Conservation (phyloP, 352 stramenopile species). For the Achlya hypogyna region DNA sequence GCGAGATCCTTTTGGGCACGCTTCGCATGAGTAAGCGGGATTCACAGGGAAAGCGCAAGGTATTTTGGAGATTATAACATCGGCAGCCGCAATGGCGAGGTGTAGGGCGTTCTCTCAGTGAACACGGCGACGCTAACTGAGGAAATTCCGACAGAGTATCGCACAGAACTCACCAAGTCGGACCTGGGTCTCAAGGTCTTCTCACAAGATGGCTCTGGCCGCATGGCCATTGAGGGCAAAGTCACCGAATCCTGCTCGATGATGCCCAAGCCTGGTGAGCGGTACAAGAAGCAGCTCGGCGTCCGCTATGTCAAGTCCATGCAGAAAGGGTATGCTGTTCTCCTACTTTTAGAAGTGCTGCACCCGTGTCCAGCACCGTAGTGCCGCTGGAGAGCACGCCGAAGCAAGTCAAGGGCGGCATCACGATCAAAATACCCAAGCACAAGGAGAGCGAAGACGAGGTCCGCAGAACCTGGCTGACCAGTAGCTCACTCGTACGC, state of each 20-base stretch:
- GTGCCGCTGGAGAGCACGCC: conserved; percentile 17
- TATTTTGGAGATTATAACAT: conserved; percentile 22
- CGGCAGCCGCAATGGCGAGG: neutral
- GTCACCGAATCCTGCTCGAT: conserved; percentile 81
- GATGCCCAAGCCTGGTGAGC: conserved; percentile 73
- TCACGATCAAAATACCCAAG: conserved; percentile 19
- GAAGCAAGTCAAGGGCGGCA: conserved; percentile 18
- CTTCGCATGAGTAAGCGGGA: conserved; percentile 78
- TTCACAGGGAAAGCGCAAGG: conserved; percentile 60
- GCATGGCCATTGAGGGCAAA: conserved; percentile 80
- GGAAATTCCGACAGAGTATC: conserved; percentile 73
- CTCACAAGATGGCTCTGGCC: conserved; percentile 70
- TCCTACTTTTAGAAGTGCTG: neutral
- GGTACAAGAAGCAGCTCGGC: conserved; percentile 81
- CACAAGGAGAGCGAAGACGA: conserved; percentile 19
- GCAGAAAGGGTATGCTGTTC: conserved; percentile 22
- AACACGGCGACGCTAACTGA: conserved; percentile 67
- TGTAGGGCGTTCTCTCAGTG: conserved; percentile 61
- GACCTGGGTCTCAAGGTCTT: conserved; percentile 79
- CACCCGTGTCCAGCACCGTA: conserved; percentile 9
- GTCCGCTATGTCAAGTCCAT: conserved; percentile 80
- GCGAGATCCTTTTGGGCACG: conserved; percentile 70
- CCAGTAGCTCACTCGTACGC: neutral
- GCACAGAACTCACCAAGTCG: conserved; percentile 65
- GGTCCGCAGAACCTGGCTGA: neutral